Evolutionary conservation across 192 early-diverging fungal genomes (phyloP), one percentile per base, ranked within the genome.

Genomic region (Backusella circina): DNA sequence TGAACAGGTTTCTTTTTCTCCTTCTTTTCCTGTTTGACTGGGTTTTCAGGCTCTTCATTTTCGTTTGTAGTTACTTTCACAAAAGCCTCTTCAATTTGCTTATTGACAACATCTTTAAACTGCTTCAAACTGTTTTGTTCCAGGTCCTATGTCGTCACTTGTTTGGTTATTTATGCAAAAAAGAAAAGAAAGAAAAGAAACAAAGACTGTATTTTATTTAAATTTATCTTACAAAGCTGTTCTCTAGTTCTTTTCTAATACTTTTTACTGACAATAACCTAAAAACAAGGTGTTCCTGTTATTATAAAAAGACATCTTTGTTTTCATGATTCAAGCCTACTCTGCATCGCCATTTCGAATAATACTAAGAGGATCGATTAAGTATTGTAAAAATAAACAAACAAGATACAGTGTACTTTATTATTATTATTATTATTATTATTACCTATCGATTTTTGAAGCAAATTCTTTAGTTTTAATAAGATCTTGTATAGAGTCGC

Each of bases 341-440:
- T 65, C 16, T 44, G 8, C 5, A 32, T 74, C 64, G 2, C 73
- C 73, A 28, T 74, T 37, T 7, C 16, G 36, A 41, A 74, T 74
- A 8, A 74, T 74, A 33, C 73, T 74, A 66, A 26, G 1, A 69
- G 26, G 21, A 61, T 21, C 23, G 26, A 61, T 9, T 61, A 26
- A 61, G 54, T 13, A 4, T 12, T 1, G 26, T 23, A 7, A 23
- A n/a, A n/a, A n/a, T n/a, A n/a, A 23, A 10, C 23, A 57, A 57
- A 23, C n/a, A 23, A 12, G 0, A 61, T 61, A 61, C 12, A 61
- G 54, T 47, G 12, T 23, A 12, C 13, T 28, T 26, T 16, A 41
- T 41, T 41, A 41, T 15, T 12, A 41, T 13, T 41, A 3, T 41
- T n/a, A n/a, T n/a, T n/a, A n/a, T n/a, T n/a, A n/a, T n/a, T n/a